These are phyloP conservation scores for Rhodofomes roseus DNA, from an alignment of 1,284 basidiomycete species.

Conservation along the genomic window DNA sequence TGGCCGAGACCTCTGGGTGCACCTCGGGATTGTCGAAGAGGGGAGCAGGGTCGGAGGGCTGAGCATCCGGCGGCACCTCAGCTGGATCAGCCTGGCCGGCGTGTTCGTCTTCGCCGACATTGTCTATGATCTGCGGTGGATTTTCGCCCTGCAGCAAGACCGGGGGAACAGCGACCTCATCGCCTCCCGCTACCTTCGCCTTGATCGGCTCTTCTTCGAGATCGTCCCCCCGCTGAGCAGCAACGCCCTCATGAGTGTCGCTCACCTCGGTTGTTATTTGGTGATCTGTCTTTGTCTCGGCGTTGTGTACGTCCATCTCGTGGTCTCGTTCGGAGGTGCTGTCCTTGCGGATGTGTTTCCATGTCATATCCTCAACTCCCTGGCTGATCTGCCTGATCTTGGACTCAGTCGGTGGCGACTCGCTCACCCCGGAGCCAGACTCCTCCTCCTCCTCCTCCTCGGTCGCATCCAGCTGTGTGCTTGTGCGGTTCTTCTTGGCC, in stretches of 20 bases:
- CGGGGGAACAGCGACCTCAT: constrained; percentile 8
- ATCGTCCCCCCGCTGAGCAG: not conserved
- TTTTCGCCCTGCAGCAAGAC: constrained; percentile 15
- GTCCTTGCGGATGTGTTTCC: constrained; percentile 47
- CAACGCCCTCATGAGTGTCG: not conserved
- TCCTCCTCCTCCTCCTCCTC: constrained; percentile 62
- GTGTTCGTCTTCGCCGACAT: constrained; percentile 21
- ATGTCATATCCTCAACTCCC: constrained; percentile 70
- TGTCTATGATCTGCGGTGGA: constrained; percentile 18
- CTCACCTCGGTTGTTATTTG: not conserved
- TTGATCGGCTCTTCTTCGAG: not conserved
- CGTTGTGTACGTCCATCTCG: not conserved
- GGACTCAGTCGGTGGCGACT: constrained; percentile 68
- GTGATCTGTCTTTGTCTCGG: not conserved
- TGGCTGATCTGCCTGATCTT: constrained; percentile 74
- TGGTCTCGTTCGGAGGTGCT: constrained; percentile 3
- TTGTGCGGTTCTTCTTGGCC: constrained; percentile 67
- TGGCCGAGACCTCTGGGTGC: constrained; percentile 1
- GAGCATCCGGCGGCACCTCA: constrained; percentile 21
- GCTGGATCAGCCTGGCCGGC: constrained; percentile 23
- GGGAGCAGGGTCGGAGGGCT: constrained; percentile 6
- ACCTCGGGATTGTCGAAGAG: constrained; percentile 11
- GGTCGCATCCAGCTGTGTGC: constrained; percentile 50
- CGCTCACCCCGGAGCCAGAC: constrained; percentile 33
- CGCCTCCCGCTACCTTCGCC: constrained; percentile 6